Conservation (phyloP, 257 asterid genomes). For the Fraxinus pennsylvanica region DNA sequence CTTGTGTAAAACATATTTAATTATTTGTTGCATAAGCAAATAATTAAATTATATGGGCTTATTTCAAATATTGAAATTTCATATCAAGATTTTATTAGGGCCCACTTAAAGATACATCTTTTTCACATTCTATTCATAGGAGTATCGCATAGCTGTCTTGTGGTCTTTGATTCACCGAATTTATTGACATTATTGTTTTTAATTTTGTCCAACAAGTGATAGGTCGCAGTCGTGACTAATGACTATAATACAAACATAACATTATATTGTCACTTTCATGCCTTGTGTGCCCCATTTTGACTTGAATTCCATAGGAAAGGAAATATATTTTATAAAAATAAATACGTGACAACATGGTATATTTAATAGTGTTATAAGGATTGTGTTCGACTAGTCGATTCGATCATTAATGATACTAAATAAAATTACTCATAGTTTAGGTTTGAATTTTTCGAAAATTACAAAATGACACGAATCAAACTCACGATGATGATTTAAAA, state of each 20-base stretch:
- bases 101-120: neutral
- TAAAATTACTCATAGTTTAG: no score
- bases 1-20: no score
- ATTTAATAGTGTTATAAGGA: no score
- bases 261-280: neutral
- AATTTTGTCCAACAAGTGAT: neutral
- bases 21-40: neutral
- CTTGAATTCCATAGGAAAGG: neutral
- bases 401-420: no score
- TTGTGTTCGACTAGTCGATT: no score
- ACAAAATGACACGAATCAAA: no score
- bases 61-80: neutral
- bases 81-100: neutral
- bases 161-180: neutral
- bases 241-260: neutral
- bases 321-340: no score
- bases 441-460: no score
- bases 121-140: neutral
- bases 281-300: neutral
- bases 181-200: no score
- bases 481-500: no score
- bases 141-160: neutral
- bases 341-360: neutral
- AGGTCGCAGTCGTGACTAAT: neutral
- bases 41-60: no score